A percentile compares a stretch with the other conserved stretches of the same genome.
phyloP scores from a whole-genome alignment of 2,329 filamentous ascomycete species.

The Paracorniculantispora psalliotae region DNA sequence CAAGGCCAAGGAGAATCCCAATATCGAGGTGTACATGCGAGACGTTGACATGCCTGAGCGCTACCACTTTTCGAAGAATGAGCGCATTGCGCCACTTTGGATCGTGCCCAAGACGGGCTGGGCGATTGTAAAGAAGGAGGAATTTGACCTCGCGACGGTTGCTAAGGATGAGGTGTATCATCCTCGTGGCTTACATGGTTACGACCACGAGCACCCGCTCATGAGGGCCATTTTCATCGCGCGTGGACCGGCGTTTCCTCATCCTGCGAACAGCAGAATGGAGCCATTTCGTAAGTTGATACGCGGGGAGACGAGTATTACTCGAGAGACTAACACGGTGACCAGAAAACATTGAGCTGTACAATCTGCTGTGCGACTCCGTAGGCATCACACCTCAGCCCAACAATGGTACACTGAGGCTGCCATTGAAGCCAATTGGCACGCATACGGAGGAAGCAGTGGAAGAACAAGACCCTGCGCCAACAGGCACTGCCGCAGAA shows the following conservation, averaged over 20 bases:
- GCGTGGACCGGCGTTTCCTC: constrained; percentile 85
- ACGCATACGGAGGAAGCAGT: constrained; percentile 50
- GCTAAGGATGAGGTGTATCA: constrained; percentile 63
- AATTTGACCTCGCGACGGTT: constrained; percentile 67
- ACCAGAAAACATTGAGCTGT: constrained; percentile 87
- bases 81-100: constrained; percentile 91
- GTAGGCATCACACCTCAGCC: constrained; percentile 66
- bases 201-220: constrained; percentile 88
- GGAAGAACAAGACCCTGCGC: constrained; percentile 48
- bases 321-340: not conserved
- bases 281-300: constrained; percentile 73
- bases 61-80: constrained; percentile 85
- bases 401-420: constrained; percentile 82
- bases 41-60: constrained; percentile 85
- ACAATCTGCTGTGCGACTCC: constrained; percentile 90
- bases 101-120: constrained; percentile 88
- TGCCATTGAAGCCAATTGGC: constrained; percentile 62
- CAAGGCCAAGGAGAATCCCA: constrained; percentile 53
- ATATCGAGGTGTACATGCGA: constrained; percentile 81
- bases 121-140: constrained; percentile 77
- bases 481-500: constrained; percentile 15
- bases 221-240: constrained; percentile 97
- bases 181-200: constrained; percentile 84
- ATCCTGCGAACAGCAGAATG: constrained; percentile 72
- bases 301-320: not conserved